Percentiles rank a stretch among this genome's conserved stretches.
These are phyloP conservation scores for Trichoderma sp. DNA, from an alignment of 2,329 filamentous ascomycete genomes.

Conservation along the genomic window DNA sequence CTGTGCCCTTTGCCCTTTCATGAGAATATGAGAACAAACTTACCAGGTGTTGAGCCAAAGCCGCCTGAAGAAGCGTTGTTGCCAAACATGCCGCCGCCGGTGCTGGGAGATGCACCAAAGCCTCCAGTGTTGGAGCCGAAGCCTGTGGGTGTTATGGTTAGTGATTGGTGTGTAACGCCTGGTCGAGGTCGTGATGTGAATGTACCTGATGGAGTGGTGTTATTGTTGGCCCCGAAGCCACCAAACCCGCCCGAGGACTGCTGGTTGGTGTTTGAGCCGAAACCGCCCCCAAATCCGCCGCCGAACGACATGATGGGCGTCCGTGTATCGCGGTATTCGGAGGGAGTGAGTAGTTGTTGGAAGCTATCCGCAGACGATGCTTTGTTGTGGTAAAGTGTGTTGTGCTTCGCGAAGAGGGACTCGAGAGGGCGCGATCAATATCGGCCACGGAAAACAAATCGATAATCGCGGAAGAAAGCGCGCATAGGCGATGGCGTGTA, in stretches of 20 bases:
- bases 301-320: conserved; percentile 51
- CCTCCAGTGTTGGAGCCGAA: conserved; percentile 35
- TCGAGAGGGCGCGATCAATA: conserved; percentile 9
- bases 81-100: conserved; percentile 47
- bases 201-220: conserved; percentile 51
- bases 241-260: conserved; percentile 48
- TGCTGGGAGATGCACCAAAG: conserved; percentile 42
- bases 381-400: not conserved
- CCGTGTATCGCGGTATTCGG: conserved; percentile 24
- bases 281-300: conserved; percentile 51
- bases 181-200: conserved; percentile 27
- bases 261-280: conserved; percentile 53
- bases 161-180: conserved; percentile 24
- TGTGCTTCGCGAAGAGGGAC: conserved; percentile 6
- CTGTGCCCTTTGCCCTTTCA: conserved; percentile 9
- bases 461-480: conserved; percentile 14
- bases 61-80: conserved; percentile 34
- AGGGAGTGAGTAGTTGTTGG: conserved; percentile 13
- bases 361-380: conserved; percentile 19
- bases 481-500: not conserved
- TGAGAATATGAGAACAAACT: conserved; percentile 19
- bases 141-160: conserved; percentile 29
- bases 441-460: conserved; percentile 6
- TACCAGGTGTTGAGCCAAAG: conserved; percentile 38
- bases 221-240: conserved; percentile 51